A percentile compares a stretch with the other conserved stretches of the same genome.
Conservation (phyloP, 1,139 yeast species). For the Candida gigantensis region DNA sequence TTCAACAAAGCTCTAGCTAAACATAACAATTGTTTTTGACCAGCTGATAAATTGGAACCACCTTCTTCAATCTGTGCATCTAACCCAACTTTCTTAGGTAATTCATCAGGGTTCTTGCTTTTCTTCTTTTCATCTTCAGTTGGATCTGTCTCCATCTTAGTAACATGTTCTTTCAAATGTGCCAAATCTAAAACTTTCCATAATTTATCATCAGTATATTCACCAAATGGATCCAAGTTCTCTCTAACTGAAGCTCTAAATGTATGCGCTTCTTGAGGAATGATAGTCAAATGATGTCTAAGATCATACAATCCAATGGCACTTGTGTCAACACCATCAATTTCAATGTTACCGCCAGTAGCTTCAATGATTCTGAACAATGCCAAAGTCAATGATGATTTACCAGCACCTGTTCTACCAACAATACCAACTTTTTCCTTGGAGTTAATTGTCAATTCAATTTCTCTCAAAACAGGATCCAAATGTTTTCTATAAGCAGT, state of each 20-base stretch:
- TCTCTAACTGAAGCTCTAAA: constrained; percentile 62
- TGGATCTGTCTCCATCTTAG: constrained; percentile 27
- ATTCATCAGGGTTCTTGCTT: constrained; percentile 27
- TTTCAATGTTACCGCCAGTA: constrained; percentile 28
- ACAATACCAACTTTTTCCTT: constrained; percentile 38
- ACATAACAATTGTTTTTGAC: constrained; percentile 77
- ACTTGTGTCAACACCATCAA: constrained; percentile 54
- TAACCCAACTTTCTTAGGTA: constrained; percentile 29
- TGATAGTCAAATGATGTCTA: constrained; percentile 58
- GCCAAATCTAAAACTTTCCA: constrained; percentile 58
- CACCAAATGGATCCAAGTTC: constrained; percentile 61
- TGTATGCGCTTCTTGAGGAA: constrained; percentile 74
- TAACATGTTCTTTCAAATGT: constrained; percentile 51
- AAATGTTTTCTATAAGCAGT: constrained; percentile 35
- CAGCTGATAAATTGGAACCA: constrained; percentile 74
- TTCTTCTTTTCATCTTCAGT: constrained; percentile 18
- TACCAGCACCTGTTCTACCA: constrained; percentile 42
- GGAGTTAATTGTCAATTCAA: constrained; percentile 26
- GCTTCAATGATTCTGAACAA: constrained; percentile 37
- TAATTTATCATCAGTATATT: constrained; percentile 51
- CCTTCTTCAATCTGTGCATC: constrained; percentile 60
- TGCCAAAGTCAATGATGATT: constrained; percentile 34
- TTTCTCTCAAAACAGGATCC: constrained; percentile 31
- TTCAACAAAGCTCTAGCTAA: constrained; percentile 69
- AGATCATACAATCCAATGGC: constrained; percentile 51